Evolutionary conservation across 2,329 filamentous ascomycete species (phyloP), one percentile per base, ranked within the genome.

Genomic region (Byssoonygena ceratinophila): DNA sequence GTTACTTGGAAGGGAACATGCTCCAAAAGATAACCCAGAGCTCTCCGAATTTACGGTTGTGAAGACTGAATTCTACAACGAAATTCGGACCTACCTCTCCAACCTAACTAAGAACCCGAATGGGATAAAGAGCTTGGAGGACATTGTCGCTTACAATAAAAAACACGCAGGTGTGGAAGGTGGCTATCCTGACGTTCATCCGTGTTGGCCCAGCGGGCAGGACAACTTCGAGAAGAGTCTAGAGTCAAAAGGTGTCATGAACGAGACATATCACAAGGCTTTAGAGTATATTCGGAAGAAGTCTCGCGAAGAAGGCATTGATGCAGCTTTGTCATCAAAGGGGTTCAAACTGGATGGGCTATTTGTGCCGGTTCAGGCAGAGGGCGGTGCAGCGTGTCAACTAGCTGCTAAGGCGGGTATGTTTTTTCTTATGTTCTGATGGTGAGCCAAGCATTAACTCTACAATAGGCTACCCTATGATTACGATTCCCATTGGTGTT

Each of bases 1-100:
- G 3, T 18, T n/a, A n/a, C n/a, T 18, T 39, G 32, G n/a, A 45
- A 55, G 53, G 48, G 53, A 55, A 16, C 46, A 43, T 52, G 43
- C 48, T 2, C 50, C 48, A 36, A 25, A 55, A 48, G 53, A 46
- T 14, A 39, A 48, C 8, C 53, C 53, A 11, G 34, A 87, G 55
- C 79, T 87, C 66, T 86, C 81, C 12, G 84, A 87, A 64, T 87
- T 83, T 66, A 85, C 81, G 0, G 79, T 83, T 46, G 74, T 88
- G 58, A 87, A 86, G 64, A 79, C 82, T 0, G 68, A 73, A n/a
- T 72, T 75, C 39, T 74, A 78, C 59, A 78, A 83, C 66, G 78
- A 84, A 65, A 77, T 87, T 64, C 74, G 76, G 51, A 65, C 70
- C 0, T 87, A 87, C 58, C 76, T 87, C 0, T 71, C 77, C 0